These are phyloP conservation scores for Puccinellia tenuiflora DNA, from an alignment of 176 grass and related monocot species.

Conservation along the genomic window DNA sequence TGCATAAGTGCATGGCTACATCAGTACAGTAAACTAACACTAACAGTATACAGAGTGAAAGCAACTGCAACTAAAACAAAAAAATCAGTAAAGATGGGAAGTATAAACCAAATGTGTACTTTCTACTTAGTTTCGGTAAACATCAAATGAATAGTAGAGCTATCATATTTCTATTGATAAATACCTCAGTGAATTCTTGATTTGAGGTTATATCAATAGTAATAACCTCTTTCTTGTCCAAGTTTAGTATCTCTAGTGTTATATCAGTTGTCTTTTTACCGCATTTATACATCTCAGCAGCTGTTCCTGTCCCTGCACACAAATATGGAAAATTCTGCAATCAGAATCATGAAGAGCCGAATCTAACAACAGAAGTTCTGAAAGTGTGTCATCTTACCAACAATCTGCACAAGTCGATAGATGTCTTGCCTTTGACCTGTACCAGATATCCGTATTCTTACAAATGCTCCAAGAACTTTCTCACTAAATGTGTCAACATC, in stretches of 20 bases:
- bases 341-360: constrained; percentile 17
- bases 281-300: constrained; percentile 79
- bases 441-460: constrained; percentile 91
- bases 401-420: constrained; percentile 95
- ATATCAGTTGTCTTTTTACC: constrained; percentile 92
- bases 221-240: constrained; percentile 90
- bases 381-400: constrained; percentile 63
- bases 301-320: constrained; percentile 65
- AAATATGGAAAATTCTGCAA: constrained; percentile 32
- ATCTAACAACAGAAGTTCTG: constrained; percentile 2
- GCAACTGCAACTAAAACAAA: constrained; percentile 1
- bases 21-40: neutral
- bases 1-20: neutral
- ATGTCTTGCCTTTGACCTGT: constrained; percentile 83
- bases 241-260: constrained; percentile 94
- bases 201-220: constrained; percentile 98
- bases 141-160: neutral
- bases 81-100: neutral
- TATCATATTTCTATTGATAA: neutral
- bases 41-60: neutral
- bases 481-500: constrained; percentile 63
- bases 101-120: neutral
- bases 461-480: constrained; percentile 91
- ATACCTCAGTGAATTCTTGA: constrained; percentile 98
- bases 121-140: constrained; percentile 6